Evolutionary conservation across 1,284 basidiomycete species (phyloP).

Genomic region (Fomitopsis palustris): DNA sequence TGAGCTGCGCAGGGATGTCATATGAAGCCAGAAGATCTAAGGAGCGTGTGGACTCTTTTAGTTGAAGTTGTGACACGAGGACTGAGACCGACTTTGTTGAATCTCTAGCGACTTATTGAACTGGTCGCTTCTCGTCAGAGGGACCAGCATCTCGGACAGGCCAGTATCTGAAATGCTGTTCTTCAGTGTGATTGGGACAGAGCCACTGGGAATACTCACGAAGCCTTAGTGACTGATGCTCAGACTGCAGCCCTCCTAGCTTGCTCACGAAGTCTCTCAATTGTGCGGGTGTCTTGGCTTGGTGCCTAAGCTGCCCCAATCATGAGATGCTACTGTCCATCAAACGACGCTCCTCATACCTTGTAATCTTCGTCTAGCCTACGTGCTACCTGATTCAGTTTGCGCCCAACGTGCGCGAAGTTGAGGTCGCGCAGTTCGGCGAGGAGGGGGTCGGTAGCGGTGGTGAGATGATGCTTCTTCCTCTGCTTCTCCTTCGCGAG

Average conservation of each 20-base stretch:
- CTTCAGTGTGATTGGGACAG: background rate
- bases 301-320: constrained; percentile 53
- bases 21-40: constrained; percentile 90
- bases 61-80: background rate
- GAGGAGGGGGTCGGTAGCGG: constrained; percentile 80
- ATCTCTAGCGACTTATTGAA: constrained; percentile 94
- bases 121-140: constrained; percentile 80
- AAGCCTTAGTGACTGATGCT: constrained; percentile 85
- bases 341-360: constrained; percentile 34
- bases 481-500: constrained; percentile 78
- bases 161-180: constrained; percentile 73
- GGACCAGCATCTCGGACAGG: constrained; percentile 88
- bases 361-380: constrained; percentile 92
- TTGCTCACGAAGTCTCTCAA: constrained; percentile 95
- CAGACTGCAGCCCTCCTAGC: constrained; percentile 86
- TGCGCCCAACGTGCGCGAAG: constrained; percentile 89
- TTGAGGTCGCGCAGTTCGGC: constrained; percentile 87
- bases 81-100: constrained; percentile 79
- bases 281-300: constrained; percentile 90
- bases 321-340: constrained; percentile 13
- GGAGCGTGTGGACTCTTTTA: background rate
- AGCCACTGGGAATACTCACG: constrained; percentile 49
- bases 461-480: constrained; percentile 84
- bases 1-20: constrained; percentile 73
- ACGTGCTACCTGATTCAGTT: constrained; percentile 79